Evolutionary conservation across 495 filamentous ascomycete species (phyloP).

Genomic region (Penicillium lividum): DNA sequence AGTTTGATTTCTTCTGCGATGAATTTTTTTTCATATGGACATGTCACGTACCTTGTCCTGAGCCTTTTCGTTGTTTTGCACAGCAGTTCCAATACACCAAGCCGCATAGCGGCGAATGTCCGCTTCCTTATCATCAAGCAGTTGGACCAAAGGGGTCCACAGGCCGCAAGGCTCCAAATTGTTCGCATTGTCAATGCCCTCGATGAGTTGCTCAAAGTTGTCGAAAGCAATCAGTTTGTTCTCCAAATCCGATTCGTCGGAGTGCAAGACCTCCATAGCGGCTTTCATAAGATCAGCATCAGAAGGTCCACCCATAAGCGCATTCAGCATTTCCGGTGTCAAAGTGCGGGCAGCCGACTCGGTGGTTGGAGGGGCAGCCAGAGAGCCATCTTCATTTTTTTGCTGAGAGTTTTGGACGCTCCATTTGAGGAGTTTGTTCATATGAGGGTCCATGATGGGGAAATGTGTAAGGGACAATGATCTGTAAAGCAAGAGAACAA

Average conservation of each 20-base stretch:
- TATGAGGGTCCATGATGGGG: constrained; percentile 46
- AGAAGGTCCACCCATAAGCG: constrained; percentile 76
- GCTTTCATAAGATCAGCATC: constrained; percentile 90
- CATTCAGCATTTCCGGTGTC: constrained; percentile 64
- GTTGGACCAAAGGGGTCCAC: constrained; percentile 75
- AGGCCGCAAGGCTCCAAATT: constrained; percentile 75
- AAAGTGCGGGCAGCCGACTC: constrained; percentile 47
- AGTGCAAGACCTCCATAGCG: constrained; percentile 71
- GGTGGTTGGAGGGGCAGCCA: constrained; percentile 44
- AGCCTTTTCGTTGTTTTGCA: constrained; percentile 86
- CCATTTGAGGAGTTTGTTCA: constrained; percentile 91
- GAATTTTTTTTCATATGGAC: background rate
- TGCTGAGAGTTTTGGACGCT: constrained; percentile 75
- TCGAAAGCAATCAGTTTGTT: constrained; percentile 88
- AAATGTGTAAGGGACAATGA: background rate
- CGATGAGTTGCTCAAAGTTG: constrained; percentile 92
- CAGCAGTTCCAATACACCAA: constrained; percentile 91
- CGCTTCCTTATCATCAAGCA: constrained; percentile 64
- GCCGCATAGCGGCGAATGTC: constrained; percentile 80
- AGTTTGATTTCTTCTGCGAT: constrained; percentile 11
- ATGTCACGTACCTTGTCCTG: constrained; percentile 65
- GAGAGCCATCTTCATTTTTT: constrained; percentile 29
- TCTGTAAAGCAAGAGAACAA: too few relatives aligned
- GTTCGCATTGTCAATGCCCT: constrained; percentile 93
- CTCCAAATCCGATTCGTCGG: constrained; percentile 64